Conservation (phyloP, 169 alveolate species). For the Theileria annulata region DNA sequence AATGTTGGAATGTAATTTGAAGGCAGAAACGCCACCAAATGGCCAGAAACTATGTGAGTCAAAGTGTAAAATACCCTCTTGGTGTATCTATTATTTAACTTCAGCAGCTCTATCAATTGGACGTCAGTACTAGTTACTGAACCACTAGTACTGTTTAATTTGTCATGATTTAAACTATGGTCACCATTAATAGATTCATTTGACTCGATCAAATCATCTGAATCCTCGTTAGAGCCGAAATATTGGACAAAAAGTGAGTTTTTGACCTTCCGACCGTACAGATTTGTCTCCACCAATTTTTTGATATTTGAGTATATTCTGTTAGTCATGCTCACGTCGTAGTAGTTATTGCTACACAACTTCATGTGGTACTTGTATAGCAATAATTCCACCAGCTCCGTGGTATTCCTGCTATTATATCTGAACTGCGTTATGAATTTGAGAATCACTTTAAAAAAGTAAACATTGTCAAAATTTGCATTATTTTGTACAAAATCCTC, state of each 20-base stretch:
- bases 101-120: slow-evolving; percentile 4
- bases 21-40: neutral
- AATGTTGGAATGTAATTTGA: neutral
- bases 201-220: neutral
- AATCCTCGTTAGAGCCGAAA: neutral
- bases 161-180: neutral
- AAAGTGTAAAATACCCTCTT: neutral
- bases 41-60: neutral
- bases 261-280: slow-evolving; percentile 9
- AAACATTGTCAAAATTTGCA: neutral
- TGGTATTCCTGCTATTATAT: neutral
- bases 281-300: neutral
- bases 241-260: slow-evolving; percentile 1
- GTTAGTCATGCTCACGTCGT: neutral
- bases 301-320: neutral
- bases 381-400: neutral
- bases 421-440: neutral
- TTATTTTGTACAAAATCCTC: neutral
- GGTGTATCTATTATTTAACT: slow-evolving; percentile 5
- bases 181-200: neutral
- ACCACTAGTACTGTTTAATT: neutral
- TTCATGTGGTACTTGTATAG: neutral
- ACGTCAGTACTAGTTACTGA: neutral
- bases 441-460: neutral
- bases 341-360: slow-evolving; percentile 6